phyloP scores from a whole-genome alignment of 176 grass and related monocot genomes.

The Oropetium thomaeum region DNA sequence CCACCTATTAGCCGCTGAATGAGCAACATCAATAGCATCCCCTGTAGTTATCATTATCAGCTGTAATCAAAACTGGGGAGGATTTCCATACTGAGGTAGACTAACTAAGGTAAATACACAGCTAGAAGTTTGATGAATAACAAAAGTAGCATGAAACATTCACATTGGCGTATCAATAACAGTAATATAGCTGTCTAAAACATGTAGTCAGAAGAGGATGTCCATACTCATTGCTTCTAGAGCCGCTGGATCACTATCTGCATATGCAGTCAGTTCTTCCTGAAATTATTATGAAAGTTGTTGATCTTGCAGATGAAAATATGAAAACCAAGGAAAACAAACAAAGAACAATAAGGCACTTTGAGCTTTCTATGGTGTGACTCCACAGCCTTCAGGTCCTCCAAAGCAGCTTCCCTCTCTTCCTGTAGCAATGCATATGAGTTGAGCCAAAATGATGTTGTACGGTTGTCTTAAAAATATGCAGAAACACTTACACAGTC shows the following conservation, averaged over 20 bases:
- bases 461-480: not conserved
- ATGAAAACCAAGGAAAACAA: not conserved
- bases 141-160: not conserved
- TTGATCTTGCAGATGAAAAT: no score
- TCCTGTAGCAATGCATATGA: constrained; percentile 54
- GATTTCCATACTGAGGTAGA: not conserved
- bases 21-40: constrained; percentile 67
- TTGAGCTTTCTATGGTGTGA: constrained; percentile 74
- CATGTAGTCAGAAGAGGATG: constrained; percentile 4
- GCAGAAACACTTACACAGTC: constrained; percentile 64
- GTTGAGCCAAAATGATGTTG: constrained; percentile 13
- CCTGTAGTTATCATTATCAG: constrained; percentile 51
- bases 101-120: not conserved
- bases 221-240: constrained; percentile 85
- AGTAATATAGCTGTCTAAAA: constrained; percentile 1
- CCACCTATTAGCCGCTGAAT: constrained; percentile 93
- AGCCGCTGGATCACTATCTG: constrained; percentile 85
- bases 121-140: not conserved
- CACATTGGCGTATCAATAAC: constrained; percentile 13
- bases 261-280: constrained; percentile 81
- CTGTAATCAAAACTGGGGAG: constrained; percentile 7
- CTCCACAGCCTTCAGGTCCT: constrained; percentile 67
- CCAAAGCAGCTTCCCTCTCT: constrained; percentile 73
- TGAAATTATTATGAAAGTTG: constrained; percentile 37
- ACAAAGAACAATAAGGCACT: constrained; percentile 35